Conservation (phyloP, 2,329 filamentous ascomycete species). For the Aspergillus proliferans region DNA sequence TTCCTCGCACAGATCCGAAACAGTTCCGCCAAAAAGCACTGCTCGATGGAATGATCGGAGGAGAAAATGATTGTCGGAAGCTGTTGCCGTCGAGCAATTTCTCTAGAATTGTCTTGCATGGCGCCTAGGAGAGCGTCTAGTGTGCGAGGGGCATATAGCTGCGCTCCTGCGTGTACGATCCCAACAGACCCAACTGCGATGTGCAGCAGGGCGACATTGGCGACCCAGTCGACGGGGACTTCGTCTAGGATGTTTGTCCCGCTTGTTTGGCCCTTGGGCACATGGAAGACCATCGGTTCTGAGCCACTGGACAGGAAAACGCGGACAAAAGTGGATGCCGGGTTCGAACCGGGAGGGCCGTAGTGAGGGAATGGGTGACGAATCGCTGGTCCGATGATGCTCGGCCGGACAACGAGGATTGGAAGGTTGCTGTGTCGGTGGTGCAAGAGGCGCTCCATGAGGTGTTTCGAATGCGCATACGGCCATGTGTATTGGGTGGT, state of each 20-base stretch:
- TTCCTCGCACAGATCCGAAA: not conserved
- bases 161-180: constrained; percentile 10
- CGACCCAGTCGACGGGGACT: constrained; percentile 14
- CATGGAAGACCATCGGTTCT: not conserved
- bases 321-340: constrained; percentile 8
- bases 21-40: not conserved
- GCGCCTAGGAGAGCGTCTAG: not conserved
- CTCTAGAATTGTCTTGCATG: not conserved
- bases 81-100: not conserved
- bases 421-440: not conserved
- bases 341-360: constrained; percentile 10
- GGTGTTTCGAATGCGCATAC: constrained; percentile 13
- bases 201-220: constrained; percentile 11
- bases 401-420: constrained; percentile 11
- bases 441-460: constrained; percentile 9
- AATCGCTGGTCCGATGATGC: constrained; percentile 13
- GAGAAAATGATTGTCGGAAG: not conserved
- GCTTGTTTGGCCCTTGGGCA: constrained; percentile 1
- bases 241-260: constrained; percentile 8
- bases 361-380: constrained; percentile 12
- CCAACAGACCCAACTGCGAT: constrained; percentile 6
- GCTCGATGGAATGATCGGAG: not conserved
- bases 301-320: constrained; percentile 2
- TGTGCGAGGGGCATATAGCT: not conserved
- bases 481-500: constrained; percentile 8